Percentiles rank a stretch among this genome's conserved stretches.
phyloP scores from a whole-genome alignment of 768 basidiomycete species.

The Lentinula edodes region DNA sequence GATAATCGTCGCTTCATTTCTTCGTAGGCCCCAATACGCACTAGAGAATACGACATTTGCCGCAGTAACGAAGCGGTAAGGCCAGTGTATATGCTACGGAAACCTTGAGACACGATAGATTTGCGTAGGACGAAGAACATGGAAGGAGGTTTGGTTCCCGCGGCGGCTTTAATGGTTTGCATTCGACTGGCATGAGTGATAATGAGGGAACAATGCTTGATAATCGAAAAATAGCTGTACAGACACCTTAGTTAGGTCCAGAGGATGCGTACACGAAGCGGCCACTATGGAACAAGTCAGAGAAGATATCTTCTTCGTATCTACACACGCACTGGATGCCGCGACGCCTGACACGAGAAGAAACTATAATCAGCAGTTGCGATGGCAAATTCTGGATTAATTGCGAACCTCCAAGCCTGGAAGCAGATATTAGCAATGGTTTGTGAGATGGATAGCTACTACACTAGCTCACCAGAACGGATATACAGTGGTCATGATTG shows the following conservation, averaged over 20 bases:
- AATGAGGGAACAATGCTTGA: neutral
- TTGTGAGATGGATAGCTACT: neutral
- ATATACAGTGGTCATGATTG: slow-evolving; percentile 31
- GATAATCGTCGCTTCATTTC: slow-evolving; percentile 59
- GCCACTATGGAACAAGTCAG: slow-evolving; percentile 48
- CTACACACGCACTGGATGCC: slow-evolving; percentile 47
- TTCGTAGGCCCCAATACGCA: slow-evolving; percentile 80
- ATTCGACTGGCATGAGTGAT: slow-evolving; percentile 50
- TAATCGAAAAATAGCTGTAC: slow-evolving; percentile 15
- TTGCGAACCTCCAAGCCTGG: slow-evolving; percentile 59
- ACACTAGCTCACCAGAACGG: slow-evolving; percentile 42
- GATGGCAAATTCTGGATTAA: neutral
- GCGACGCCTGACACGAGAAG: slow-evolving; percentile 42
- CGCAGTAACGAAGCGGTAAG: slow-evolving; percentile 78
- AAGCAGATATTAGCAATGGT: slow-evolving; percentile 5
- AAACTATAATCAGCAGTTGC: neutral
- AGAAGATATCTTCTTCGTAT: too few relatives aligned
- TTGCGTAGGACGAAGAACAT: slow-evolving; percentile 58
- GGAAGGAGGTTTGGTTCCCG: slow-evolving; percentile 51
- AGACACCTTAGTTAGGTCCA: slow-evolving; percentile 84
- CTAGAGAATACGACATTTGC: slow-evolving; percentile 90
- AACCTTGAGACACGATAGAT: slow-evolving; percentile 62
- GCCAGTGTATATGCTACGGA: slow-evolving; percentile 75
- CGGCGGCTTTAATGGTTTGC: slow-evolving; percentile 56
- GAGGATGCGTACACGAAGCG: slow-evolving; percentile 73